A percentile compares a stretch with the other conserved stretches of the same genome.
Conservation (phyloP, 306 rosid genomes). For the Psophocarpus tetragonolobus region DNA sequence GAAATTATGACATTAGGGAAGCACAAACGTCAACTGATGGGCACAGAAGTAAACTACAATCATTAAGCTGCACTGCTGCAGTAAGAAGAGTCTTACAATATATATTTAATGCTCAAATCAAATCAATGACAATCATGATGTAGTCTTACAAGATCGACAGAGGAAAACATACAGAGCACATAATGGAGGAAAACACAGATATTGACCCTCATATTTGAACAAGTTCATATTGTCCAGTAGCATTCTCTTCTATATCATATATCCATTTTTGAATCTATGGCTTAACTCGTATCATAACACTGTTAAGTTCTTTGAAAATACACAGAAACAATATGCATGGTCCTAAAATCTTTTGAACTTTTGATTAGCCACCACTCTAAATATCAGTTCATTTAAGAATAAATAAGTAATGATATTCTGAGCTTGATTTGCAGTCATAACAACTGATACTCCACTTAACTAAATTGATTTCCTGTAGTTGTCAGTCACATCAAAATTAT, state of each 20-base stretch:
- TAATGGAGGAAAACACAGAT: neutral
- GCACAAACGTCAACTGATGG: slow-evolving; percentile 2
- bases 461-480: neutral
- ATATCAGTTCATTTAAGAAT: neutral
- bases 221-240: neutral
- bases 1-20: slow-evolving; percentile 8
- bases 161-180: neutral
- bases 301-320: neutral
- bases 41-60: neutral
- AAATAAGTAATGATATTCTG: neutral
- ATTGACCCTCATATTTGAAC: neutral
- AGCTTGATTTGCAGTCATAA: neutral
- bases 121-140: neutral
- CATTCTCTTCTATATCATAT: neutral
- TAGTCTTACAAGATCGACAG: neutral
- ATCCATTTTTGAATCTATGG: neutral
- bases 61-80: neutral
- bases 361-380: neutral
- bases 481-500: neutral
- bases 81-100: neutral
- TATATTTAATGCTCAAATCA: slow-evolving; percentile 3
- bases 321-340: neutral
- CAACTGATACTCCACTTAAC: neutral
- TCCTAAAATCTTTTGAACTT: neutral
- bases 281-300: neutral